Evolutionary conservation across 257 asterid genomes (phyloP).

Genomic region (Solanum ossicruentum): DNA sequence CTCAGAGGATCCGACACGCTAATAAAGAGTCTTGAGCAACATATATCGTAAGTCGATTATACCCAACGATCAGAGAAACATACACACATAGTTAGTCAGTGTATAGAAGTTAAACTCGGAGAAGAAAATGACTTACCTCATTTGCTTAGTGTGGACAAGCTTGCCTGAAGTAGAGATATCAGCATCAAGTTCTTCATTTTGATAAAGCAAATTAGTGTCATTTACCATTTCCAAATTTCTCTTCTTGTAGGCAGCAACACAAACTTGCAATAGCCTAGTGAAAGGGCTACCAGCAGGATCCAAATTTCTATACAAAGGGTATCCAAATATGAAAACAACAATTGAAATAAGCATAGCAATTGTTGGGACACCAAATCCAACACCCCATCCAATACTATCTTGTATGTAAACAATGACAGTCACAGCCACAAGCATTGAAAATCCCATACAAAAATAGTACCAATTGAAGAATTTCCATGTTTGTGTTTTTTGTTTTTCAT

Average conservation of each 20-base stretch:
- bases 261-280: constrained; percentile 72
- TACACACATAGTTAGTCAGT: background rate
- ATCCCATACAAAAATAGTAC: constrained; percentile 90
- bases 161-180: constrained; percentile 50
- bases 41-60: too few relatives aligned
- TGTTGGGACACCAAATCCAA: constrained; percentile 78
- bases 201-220: constrained; percentile 29
- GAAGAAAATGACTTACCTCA: constrained; percentile 26
- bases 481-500: constrained; percentile 40
- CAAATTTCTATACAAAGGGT: constrained; percentile 57
- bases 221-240: constrained; percentile 32
- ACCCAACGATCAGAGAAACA: background rate
- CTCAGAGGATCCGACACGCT: background rate
- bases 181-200: constrained; percentile 52
- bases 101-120: background rate
- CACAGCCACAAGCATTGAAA: constrained; percentile 62
- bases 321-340: constrained; percentile 45
- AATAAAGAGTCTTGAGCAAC: background rate
- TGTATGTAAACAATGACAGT: constrained; percentile 74
- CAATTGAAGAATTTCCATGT: constrained; percentile 93
- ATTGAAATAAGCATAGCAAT: constrained; percentile 66
- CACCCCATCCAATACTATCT: constrained; percentile 80
- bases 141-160: constrained; percentile 44
- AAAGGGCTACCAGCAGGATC: constrained; percentile 93
- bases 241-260: constrained; percentile 66